phyloP scores from a whole-genome alignment of 2,329 filamentous ascomycete genomes.

The Acephala macrosclerotiorum region DNA sequence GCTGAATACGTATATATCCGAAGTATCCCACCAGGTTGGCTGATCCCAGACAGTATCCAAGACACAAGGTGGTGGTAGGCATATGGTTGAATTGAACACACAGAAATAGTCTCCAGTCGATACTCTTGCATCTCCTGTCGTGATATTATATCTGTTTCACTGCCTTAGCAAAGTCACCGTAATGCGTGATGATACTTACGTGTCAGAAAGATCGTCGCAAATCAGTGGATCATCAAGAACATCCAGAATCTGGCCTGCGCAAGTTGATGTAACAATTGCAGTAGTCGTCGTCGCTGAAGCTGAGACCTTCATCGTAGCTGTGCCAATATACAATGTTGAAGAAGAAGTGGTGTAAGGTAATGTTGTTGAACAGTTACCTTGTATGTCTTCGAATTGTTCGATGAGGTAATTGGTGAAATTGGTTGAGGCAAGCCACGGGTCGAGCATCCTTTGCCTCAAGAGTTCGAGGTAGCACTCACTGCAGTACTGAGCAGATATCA shows the following conservation, averaged over 20 bases:
- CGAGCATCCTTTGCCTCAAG: constrained; percentile 31
- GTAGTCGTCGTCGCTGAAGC: background rate
- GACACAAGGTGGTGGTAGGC: too few relatives aligned
- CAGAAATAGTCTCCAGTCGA: too few relatives aligned
- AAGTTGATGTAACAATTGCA: constrained; percentile 8
- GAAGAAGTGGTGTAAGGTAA: constrained; percentile 12
- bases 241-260: constrained; percentile 11
- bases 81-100: too few relatives aligned
- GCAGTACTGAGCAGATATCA: too few relatives aligned
- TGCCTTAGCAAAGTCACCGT: too few relatives aligned
- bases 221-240: background rate
- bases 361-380: constrained; percentile 30
- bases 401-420: constrained; percentile 38
- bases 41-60: too few relatives aligned
- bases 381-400: constrained; percentile 36
- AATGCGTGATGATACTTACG: too few relatives aligned
- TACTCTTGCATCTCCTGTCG: too few relatives aligned
- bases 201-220: constrained; percentile 10
- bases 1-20: too few relatives aligned
- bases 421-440: constrained; percentile 31
- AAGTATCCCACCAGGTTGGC: too few relatives aligned
- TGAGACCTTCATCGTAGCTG: constrained; percentile 10
- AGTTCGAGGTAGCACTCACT: constrained; percentile 36
- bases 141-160: too few relatives aligned
- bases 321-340: too few relatives aligned